Base-by-base conservation (phyloP, 1,139 yeast species). In the Kluyveromyces sp. region DNA sequence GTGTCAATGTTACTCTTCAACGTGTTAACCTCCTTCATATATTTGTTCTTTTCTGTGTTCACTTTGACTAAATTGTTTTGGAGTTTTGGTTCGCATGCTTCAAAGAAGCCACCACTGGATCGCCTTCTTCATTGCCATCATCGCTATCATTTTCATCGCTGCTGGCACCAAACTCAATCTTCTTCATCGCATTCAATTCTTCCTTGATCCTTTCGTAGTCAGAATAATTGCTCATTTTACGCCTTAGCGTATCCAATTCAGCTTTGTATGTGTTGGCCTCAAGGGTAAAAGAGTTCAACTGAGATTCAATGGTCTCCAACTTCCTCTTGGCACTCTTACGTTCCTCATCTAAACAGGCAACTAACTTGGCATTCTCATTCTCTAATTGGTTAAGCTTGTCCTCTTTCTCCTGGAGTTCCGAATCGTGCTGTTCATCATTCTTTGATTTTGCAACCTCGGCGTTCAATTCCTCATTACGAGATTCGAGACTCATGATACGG, bases 191-290 rank as follows among this genome's bases (percentile, higher is more conserved):
- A 25, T 74, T 76, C 50, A 89, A 69, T 59, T 89, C 96, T 44
- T 77, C 76, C 63, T 86, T 88, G 43, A 89, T 65, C 53, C 85
- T 88, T 46, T 84, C 89, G 63, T 90, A 89, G 60, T 83, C 90
- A 3, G 71, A 67, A 33, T 78, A 74, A 38, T 66, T 64, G 2
- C 67, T 68, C 40, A 80, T 60, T 47, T 74, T 73, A 45, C 46
- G 63, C 55, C 77, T 76, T 52, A 84, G 68, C 30, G 67, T 62
- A 8, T 68, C 71, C 31, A 79, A 65, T 57, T 85, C 94, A 15
- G 66, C 64, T 15, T 67, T 68, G 55, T 79, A 67, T 39, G 74
- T 73, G 2, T 62, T 59, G 3, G 74, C 58, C 52, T 85, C 88
- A 10, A 74, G 76, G 4, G 64, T 52, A 38, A 66, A 59, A 41